These are phyloP conservation scores for Salix suchowensis DNA, from an alignment of 345 rosid species.

Conservation along the genomic window DNA sequence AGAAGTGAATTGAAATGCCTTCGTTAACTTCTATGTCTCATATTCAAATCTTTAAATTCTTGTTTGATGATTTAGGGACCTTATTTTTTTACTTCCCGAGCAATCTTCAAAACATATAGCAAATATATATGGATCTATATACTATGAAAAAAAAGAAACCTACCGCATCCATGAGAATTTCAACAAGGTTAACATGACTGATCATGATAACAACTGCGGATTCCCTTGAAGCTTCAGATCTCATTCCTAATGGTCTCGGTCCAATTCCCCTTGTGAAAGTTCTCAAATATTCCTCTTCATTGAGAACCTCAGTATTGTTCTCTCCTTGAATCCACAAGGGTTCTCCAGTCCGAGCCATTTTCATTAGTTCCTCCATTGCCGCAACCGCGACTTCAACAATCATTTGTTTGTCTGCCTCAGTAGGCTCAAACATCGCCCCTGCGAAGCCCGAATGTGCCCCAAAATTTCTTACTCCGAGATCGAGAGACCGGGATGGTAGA, in stretches of 20 bases:
- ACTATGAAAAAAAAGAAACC: background rate
- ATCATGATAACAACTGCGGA: constrained; percentile 77
- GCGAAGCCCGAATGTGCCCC: constrained; percentile 54
- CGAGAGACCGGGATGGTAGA: constrained; percentile 47
- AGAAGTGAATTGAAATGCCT: too few species aligned
- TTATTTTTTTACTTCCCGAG: background rate
- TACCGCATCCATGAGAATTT: constrained; percentile 97
- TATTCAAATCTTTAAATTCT: background rate
- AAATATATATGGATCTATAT: background rate
- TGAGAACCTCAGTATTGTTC: constrained; percentile 43
- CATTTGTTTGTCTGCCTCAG: constrained; percentile 82
- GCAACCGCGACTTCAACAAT: constrained; percentile 88
- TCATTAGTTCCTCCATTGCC: constrained; percentile 90
- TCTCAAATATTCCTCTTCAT: constrained; percentile 74
- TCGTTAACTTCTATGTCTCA: background rate
- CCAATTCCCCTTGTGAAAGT: constrained; percentile 83
- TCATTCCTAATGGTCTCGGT: constrained; percentile 65
- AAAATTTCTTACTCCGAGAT: constrained; percentile 46
- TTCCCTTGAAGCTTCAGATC: constrained; percentile 84
- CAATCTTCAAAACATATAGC: background rate
- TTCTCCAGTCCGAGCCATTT: constrained; percentile 74
- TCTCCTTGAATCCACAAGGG: constrained; percentile 67
- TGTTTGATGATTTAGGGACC: background rate
- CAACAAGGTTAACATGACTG: constrained; percentile 76
- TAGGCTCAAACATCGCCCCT: constrained; percentile 64